phyloP scores from a whole-genome alignment of 2,329 filamentous ascomycete genomes.

The Arthroderma uncinatum region DNA sequence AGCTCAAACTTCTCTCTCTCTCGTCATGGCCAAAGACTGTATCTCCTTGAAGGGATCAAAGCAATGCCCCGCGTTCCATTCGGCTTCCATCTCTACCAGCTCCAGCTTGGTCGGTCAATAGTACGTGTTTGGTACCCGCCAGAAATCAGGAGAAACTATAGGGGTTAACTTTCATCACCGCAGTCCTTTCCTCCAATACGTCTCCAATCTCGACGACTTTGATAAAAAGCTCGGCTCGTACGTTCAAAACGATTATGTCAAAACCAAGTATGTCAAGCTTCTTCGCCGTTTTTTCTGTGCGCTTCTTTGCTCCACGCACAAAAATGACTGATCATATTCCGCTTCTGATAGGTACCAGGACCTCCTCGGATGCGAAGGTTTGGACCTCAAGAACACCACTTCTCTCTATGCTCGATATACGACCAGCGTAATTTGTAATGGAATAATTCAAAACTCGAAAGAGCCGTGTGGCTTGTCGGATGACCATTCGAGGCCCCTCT shows the following conservation, averaged over 20 bases:
- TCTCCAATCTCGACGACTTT: constrained; percentile 65
- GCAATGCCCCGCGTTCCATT: constrained; percentile 59
- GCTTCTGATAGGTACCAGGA: constrained; percentile 57
- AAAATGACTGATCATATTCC: background rate
- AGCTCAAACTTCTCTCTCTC: background rate
- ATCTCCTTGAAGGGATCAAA: constrained; percentile 61
- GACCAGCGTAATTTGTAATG: constrained; percentile 82
- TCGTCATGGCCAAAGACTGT: constrained; percentile 37
- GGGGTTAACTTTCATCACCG: background rate
- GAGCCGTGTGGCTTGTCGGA: constrained; percentile 53
- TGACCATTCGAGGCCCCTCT: constrained; percentile 61
- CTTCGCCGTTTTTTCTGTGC: background rate
- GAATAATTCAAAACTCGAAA: constrained; percentile 82
- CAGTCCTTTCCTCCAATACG: constrained; percentile 76
- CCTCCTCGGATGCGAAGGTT: constrained; percentile 65
- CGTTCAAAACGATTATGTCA: constrained; percentile 62
- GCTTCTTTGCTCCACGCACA: background rate
- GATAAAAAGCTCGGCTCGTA: constrained; percentile 64
- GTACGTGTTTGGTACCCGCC: constrained; percentile 41
- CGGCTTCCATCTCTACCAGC: constrained; percentile 59
- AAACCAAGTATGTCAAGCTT: constrained; percentile 53
- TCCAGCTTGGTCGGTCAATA: constrained; percentile 49
- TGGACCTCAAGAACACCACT: constrained; percentile 67
- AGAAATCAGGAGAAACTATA: background rate
- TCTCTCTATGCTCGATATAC: constrained; percentile 88